Conservation (phyloP, 2,329 filamentous ascomycete genomes). For the Cordyceps javanica region DNA sequence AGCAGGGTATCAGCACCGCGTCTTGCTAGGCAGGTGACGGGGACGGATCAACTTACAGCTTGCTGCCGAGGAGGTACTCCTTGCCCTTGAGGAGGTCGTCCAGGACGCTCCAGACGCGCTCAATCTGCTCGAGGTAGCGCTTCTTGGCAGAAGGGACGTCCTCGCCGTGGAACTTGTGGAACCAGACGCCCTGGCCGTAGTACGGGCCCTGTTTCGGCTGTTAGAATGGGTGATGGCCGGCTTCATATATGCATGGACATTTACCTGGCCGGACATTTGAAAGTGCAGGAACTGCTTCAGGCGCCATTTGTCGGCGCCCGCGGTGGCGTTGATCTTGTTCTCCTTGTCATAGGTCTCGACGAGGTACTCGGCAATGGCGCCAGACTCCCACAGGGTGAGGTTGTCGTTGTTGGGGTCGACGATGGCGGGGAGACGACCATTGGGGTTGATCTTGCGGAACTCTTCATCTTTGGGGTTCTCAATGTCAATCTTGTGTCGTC, state of each 20-base stretch:
- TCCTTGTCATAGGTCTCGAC: conserved; percentile 18
- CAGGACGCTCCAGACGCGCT: conserved; percentile 20
- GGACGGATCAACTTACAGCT: background rate
- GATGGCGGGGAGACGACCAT: conserved; percentile 16
- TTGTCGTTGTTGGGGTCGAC: conserved; percentile 17
- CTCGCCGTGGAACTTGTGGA: conserved; percentile 15
- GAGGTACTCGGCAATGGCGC: conserved; percentile 19
- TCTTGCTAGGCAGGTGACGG: background rate
- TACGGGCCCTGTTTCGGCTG: conserved; percentile 22
- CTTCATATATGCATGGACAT: background rate
- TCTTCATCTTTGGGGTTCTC: conserved; percentile 2
- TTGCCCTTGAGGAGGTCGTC: conserved; percentile 13
- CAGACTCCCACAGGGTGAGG: conserved; percentile 19
- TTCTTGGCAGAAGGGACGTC: conserved; percentile 20
- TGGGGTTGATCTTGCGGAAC: conserved; percentile 16
- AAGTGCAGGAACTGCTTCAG: conserved; percentile 20
- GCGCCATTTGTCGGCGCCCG: conserved; percentile 17
- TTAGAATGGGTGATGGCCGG: background rate
- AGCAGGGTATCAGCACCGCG: conserved; percentile 13
- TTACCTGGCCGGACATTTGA: conserved; percentile 17
- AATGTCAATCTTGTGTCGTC: background rate
- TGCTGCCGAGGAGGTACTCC: conserved; percentile 12
- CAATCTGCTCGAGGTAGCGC: conserved; percentile 22
- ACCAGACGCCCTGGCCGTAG: conserved; percentile 22
- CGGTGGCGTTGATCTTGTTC: conserved; percentile 12